Percentiles rank a stretch among this genome's conserved stretches.
These are phyloP conservation scores for Capsicum baccatum DNA, from an alignment of 257 asterid species.

Conservation along the genomic window DNA sequence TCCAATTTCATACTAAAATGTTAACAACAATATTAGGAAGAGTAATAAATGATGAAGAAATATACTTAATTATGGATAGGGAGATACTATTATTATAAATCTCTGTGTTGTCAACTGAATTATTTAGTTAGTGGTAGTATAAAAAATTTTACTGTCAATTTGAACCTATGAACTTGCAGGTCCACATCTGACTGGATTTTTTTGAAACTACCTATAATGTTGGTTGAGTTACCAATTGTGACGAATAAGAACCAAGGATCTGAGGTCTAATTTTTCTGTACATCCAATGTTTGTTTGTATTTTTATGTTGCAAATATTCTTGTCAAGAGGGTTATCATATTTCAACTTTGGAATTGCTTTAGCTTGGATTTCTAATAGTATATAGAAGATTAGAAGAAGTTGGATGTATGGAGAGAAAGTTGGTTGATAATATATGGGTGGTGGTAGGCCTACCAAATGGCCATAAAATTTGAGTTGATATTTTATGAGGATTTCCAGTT, in stretches of 20 bases:
- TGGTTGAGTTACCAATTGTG: slow-evolving; percentile 70
- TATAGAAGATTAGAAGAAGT: background rate
- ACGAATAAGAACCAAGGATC: slow-evolving; percentile 62
- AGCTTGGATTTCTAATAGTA: no score
- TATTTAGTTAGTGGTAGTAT: background rate
- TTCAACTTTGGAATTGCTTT: no score
- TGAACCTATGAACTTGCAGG: slow-evolving; percentile 54
- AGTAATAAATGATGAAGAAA: no score
- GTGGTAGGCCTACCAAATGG: no score
- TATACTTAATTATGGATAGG: no score
- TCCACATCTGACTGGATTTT: slow-evolving; percentile 84
- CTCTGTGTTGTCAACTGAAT: background rate
- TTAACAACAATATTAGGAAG: no score
- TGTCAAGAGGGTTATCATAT: background rate
- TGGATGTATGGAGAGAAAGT: background rate
- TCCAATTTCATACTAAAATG: no score
- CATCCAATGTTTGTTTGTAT: background rate
- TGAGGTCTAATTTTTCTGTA: slow-evolving; percentile 50
- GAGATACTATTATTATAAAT: background rate
- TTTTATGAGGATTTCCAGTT: no score
- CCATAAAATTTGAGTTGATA: no score
- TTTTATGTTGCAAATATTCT: background rate
- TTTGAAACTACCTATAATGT: slow-evolving; percentile 62
- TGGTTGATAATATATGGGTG: no score
- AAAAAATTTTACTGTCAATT: background rate